Conservation (phyloP, 140 eudicot genomes). For the Ambrosia hybrid region DNA sequence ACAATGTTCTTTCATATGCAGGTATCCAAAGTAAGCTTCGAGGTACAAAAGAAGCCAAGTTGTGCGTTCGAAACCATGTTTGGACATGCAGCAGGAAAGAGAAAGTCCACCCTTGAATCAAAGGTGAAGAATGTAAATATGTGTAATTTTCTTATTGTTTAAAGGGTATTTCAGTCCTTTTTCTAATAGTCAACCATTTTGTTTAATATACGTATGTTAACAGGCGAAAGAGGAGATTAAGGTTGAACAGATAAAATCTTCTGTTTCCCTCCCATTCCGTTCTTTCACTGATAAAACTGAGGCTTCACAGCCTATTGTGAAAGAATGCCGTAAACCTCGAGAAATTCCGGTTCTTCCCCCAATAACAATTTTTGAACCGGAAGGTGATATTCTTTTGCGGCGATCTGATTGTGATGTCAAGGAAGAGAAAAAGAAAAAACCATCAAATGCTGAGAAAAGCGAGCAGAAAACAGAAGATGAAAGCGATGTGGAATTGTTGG, state of each 20-base stretch:
- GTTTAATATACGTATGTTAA: not conserved
- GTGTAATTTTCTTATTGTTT: constrained; percentile 3
- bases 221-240: constrained; percentile 60
- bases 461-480: constrained; percentile 48
- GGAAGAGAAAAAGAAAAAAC: constrained; percentile 41
- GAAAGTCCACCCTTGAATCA: constrained; percentile 58
- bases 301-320: constrained; percentile 23
- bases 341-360: constrained; percentile 29
- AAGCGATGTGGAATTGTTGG: constrained; percentile 34
- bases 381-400: constrained; percentile 43
- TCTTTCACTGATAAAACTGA: constrained; percentile 45
- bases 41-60: constrained; percentile 75
- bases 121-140: constrained; percentile 34
- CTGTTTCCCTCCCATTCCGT: constrained; percentile 75
- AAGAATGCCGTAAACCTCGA: constrained; percentile 31
- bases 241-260: constrained; percentile 74
- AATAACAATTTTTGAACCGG: constrained; percentile 26
- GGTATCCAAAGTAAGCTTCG: constrained; percentile 70
- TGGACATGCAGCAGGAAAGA: constrained; percentile 66
- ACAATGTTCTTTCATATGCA: constrained; percentile 17
- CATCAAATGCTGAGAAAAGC: constrained; percentile 24
- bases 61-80: constrained; percentile 89
- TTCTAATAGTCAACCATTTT: constrained; percentile 16
- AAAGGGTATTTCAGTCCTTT: constrained; percentile 20
- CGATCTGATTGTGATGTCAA: constrained; percentile 52